Percentiles rank a stretch among this genome's conserved stretches.
Evolutionary conservation across 2,329 filamentous ascomycete genomes (phyloP).

Genomic region (Aspergillus versicolor): DNA sequence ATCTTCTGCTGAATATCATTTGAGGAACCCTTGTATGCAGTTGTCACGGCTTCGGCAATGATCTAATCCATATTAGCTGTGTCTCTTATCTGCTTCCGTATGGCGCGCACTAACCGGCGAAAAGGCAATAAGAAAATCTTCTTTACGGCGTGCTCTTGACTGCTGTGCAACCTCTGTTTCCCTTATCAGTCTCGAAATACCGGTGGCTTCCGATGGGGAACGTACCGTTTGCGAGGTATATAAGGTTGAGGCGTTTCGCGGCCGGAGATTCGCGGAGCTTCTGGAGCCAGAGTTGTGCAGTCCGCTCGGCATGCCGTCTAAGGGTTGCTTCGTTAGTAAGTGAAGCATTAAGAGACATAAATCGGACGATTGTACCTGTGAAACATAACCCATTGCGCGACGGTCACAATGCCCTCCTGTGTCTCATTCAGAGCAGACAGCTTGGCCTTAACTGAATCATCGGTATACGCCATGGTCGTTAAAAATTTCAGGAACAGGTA

Average conservation of each 20-base stretch:
- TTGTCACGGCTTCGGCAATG: slow-evolving; percentile 83
- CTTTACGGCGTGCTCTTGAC: slow-evolving; percentile 86
- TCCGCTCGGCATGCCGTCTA: slow-evolving; percentile 88
- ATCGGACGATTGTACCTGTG: slow-evolving; percentile 65
- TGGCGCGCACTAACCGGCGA: slow-evolving; percentile 58
- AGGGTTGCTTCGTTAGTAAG: slow-evolving; percentile 19
- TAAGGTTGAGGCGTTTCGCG: slow-evolving; percentile 80
- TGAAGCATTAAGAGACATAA: background rate
- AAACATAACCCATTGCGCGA: slow-evolving; percentile 99
- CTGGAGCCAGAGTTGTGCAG: slow-evolving; percentile 87
- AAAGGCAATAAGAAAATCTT: slow-evolving; percentile 90
- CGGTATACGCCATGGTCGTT: slow-evolving; percentile 79
- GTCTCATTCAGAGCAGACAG: slow-evolving; percentile 94
- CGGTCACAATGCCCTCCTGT: slow-evolving; percentile 93
- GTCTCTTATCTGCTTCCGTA: background rate
- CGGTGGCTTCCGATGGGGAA: background rate
- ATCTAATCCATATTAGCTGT: slow-evolving; percentile 48
- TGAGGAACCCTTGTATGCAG: slow-evolving; percentile 87
- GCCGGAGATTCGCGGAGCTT: slow-evolving; percentile 83
- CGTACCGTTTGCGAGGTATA: slow-evolving; percentile 93
- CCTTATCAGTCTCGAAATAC: slow-evolving; percentile 20
- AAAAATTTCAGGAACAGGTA: background rate
- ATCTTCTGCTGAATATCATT: slow-evolving; percentile 86
- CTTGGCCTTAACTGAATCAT: slow-evolving; percentile 93
- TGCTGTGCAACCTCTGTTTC: slow-evolving; percentile 86